phyloP scores from a whole-genome alignment of 192 early-diverging fungal genomes.

The Blastocladiella britannica region DNA sequence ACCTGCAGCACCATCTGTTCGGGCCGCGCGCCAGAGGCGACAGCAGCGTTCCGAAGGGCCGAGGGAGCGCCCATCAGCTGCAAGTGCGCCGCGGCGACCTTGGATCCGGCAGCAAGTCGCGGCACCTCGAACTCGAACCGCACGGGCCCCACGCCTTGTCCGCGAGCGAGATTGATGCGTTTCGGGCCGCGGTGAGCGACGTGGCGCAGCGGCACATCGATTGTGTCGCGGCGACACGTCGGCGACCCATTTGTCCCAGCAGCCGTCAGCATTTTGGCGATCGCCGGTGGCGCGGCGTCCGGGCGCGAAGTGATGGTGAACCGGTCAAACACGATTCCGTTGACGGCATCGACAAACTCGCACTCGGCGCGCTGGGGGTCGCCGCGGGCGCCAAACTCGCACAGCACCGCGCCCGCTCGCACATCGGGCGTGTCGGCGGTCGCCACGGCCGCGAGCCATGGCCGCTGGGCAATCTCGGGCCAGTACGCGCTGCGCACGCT shows the following conservation, averaged over 20 bases:
- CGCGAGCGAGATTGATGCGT: no score
- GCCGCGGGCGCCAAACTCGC: neutral
- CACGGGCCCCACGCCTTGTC: no score
- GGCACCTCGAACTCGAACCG: no score
- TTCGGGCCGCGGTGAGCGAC: no score
- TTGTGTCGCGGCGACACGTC: no score
- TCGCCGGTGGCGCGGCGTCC: neutral
- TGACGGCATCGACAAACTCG: neutral
- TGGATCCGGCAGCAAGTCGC: no score
- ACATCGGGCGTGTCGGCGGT: neutral
- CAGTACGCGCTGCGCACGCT: constrained; percentile 8
- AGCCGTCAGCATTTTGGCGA: neutral
- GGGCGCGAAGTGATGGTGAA: neutral
- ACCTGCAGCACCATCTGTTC: no score
- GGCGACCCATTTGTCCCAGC: no score
- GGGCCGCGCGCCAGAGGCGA: no score
- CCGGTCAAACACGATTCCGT: neutral
- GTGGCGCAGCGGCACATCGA: neutral
- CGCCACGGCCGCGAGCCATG: neutral
- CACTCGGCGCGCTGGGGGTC: neutral
- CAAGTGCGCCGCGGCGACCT: neutral
- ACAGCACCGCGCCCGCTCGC: neutral
- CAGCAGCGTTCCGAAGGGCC: no score
- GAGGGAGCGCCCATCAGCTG: neutral
- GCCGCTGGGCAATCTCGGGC: neutral